Evolutionary conservation across 306 rosid species (phyloP), one percentile per base, ranked within the genome.

Genomic region (Comarum palustre): DNA sequence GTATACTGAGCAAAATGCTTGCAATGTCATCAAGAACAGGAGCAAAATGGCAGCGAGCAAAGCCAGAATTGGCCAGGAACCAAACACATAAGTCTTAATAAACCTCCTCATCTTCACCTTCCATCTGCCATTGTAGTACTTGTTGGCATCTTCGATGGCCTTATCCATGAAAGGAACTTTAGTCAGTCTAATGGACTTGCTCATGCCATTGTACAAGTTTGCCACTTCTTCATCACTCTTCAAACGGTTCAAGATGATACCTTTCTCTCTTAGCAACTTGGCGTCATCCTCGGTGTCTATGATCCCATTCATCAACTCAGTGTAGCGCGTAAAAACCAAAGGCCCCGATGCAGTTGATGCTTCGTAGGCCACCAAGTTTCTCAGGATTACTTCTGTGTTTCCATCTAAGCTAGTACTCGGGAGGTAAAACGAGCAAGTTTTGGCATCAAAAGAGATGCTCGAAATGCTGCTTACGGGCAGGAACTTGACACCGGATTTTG

Each of bases 351-450:
- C 80, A 47, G 69, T 76, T n/a, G 90, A 88, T 20, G 92, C 88
- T 77, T 92, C 96, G 48, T 90, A 92, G 10, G 95, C 96, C 7
- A 88, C 91, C 71, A 88, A 75, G 76, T 88, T 92, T 83, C 90
- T 82, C 22, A 92, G 41, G n/a, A 90, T 25, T 45, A 83, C 83
- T 71, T 88, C 84, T 0, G 86, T 75, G 52, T 90, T 90, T 0
- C 83, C 85, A 51, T 92, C 95, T 25, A 90, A 73, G 77, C 75
- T 70, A 32, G 90, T 69, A 12, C 74, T 32, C 2, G 95, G 96
- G 51, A 92, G 96, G 81, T 84, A 80, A 17, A 92, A 69, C 1
- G 81, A 78, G 27, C 73, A 8, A 6, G 84, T 78, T 36, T 84
- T 87, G 0, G 67, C 0, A 13, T 92, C 95, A 4, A 92, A 92